phyloP scores from a whole-genome alignment of 768 basidiomycete species.

The Russula dissimulans region DNA sequence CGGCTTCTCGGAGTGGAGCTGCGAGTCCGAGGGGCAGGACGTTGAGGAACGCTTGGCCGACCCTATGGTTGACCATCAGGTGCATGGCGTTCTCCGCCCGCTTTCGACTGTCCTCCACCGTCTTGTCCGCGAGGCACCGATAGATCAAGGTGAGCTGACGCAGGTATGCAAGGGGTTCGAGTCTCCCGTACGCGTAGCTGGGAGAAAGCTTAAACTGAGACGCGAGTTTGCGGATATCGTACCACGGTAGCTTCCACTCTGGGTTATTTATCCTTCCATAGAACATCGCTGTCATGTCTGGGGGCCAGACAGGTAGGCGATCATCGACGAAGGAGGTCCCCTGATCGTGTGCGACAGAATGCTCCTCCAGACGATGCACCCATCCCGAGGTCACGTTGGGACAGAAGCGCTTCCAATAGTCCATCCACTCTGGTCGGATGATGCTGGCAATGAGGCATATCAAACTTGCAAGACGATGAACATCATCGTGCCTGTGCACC shows the following conservation, averaged over 20 bases:
- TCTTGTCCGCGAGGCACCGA: slow-evolving; percentile 47
- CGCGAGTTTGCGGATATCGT: slow-evolving; percentile 34
- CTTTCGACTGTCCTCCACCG: slow-evolving; percentile 42
- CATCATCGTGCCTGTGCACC: slow-evolving; percentile 44
- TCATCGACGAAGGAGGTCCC: slow-evolving; percentile 47
- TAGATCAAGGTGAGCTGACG: slow-evolving; percentile 49
- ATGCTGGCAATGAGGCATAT: slow-evolving; percentile 53
- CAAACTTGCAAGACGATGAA: slow-evolving; percentile 50
- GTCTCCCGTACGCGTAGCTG: slow-evolving; percentile 52
- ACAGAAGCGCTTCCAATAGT: slow-evolving; percentile 83
- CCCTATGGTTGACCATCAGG: slow-evolving; percentile 41
- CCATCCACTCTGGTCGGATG: slow-evolving; percentile 78
- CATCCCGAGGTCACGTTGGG: slow-evolving; percentile 53
- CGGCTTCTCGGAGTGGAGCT: slow-evolving; percentile 74
- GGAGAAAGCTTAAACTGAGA: slow-evolving; percentile 39
- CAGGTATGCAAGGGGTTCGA: slow-evolving; percentile 48
- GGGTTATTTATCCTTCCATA: slow-evolving; percentile 48
- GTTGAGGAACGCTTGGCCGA: slow-evolving; percentile 42
- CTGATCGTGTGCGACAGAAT: slow-evolving; percentile 3
- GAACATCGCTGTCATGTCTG: slow-evolving; percentile 64
- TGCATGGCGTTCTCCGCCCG: slow-evolving; percentile 59
- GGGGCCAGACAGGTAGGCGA: slow-evolving; percentile 66
- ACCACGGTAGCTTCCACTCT: slow-evolving; percentile 51
- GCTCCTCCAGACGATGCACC: slow-evolving; percentile 27
- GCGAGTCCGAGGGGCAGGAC: slow-evolving; percentile 60